Evolutionary conservation across 2,329 filamentous ascomycete genomes (phyloP).

Genomic region (Fusarium tupiense): DNA sequence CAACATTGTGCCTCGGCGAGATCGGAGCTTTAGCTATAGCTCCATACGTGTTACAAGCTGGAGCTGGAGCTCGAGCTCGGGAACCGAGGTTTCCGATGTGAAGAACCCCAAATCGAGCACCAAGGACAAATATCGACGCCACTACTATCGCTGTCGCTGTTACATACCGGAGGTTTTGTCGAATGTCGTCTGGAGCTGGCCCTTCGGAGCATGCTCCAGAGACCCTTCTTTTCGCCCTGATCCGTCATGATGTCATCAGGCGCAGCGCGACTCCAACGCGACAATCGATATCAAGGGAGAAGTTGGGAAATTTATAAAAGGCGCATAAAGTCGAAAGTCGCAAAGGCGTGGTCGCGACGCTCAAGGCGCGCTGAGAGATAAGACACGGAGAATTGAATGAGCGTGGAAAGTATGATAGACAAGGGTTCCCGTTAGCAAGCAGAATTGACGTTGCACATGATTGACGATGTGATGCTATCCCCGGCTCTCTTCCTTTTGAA

Average conservation of each 20-base stretch:
- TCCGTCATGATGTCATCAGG: conserved; percentile 48
- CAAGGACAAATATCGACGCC: neutral
- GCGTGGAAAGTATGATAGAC: neutral
- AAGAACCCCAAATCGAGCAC: neutral
- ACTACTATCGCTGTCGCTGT: neutral
- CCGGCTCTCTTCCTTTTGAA: neutral
- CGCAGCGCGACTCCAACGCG: conserved; percentile 22
- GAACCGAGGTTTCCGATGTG: neutral
- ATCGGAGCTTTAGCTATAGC: conserved; percentile 23
- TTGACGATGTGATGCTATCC: neutral
- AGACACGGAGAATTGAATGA: conserved; percentile 2
- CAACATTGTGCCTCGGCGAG: conserved; percentile 6
- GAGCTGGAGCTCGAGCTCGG: conserved; percentile 18
- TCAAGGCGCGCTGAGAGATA: conserved; percentile 27
- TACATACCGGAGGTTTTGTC: conserved; percentile 37
- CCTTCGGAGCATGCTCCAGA: conserved; percentile 62
- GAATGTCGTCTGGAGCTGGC: conserved; percentile 50
- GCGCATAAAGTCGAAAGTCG: conserved; percentile 7
- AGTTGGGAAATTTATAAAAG: neutral
- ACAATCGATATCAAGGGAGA: conserved; percentile 12
- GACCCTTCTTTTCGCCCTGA: conserved; percentile 52
- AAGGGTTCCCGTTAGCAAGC: conserved; percentile 26
- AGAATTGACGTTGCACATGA: conserved; percentile 32
- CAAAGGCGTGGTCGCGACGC: conserved; percentile 30
- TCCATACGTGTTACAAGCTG: conserved; percentile 10